A percentile compares a stretch with the other conserved stretches of the same genome.
These are phyloP conservation scores for Rhizopus arrhizus DNA, from an alignment of 371 early-diverging fungal genomes.

Conservation along the genomic window DNA sequence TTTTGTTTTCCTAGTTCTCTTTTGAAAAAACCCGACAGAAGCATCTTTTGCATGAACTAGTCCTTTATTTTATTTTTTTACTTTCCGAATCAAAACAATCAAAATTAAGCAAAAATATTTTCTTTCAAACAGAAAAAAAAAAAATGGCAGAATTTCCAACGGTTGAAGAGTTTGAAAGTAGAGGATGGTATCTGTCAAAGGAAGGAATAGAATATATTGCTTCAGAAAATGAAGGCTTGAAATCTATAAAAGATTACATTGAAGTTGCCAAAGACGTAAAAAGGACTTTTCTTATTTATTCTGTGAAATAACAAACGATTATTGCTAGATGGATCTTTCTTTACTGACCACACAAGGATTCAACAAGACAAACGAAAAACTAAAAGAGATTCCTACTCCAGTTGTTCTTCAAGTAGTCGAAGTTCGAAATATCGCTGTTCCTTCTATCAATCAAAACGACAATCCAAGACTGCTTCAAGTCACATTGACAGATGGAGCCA, in stretches of 20 bases:
- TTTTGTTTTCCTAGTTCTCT: no score
- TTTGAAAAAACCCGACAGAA: no score
- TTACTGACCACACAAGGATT: constrained; percentile 32
- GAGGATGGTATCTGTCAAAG: constrained; percentile 32
- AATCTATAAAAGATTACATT: constrained; percentile 30
- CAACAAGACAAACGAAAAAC: constrained; percentile 22
- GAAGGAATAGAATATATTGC: constrained; percentile 27
- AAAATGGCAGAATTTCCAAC: constrained; percentile 3
- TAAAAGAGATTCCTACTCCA: constrained; percentile 23
- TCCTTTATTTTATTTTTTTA: no score
- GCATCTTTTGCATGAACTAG: no score
- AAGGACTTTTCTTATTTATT: background rate
- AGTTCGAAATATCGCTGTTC: constrained; percentile 41
- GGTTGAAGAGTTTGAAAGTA: constrained; percentile 23
- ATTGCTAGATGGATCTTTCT: constrained; percentile 40
- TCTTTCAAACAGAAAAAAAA: constrained; percentile 1
- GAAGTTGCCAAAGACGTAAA: constrained; percentile 40
- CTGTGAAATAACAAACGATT: no score
- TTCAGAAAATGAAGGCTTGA: constrained; percentile 4
- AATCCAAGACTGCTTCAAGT: constrained; percentile 40
- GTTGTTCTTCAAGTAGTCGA: constrained; percentile 42
- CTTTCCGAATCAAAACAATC: no score
- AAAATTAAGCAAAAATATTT: no score
- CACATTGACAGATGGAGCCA: constrained; percentile 42
- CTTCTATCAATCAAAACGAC: constrained; percentile 37